Conservation (phyloP, 2,329 filamentous ascomycete species). For the Aspergillus udagawae region DNA sequence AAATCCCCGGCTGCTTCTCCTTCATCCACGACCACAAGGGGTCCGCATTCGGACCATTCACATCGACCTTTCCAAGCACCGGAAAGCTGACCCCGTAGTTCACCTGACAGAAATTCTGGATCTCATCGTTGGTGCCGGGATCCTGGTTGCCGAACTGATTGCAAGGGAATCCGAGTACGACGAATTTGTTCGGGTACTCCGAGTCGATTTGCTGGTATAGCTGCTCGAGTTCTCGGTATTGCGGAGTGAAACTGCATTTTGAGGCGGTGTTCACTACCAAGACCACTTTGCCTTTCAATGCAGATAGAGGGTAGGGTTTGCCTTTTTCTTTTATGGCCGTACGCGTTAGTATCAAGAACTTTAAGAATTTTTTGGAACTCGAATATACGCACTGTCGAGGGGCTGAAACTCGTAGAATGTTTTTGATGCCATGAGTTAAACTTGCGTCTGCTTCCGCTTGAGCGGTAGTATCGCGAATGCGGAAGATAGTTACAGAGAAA, state of each 20-base stretch:
- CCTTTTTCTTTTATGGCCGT: too few relatives aligned
- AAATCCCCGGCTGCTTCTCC: conserved; percentile 68
- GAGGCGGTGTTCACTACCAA: conserved; percentile 96
- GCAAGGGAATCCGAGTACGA: conserved; percentile 52
- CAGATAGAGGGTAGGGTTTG: conserved; percentile 61
- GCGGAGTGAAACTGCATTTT: conserved; percentile 97
- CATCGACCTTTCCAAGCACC: conserved; percentile 85
- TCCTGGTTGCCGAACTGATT: conserved; percentile 96
- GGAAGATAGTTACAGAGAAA: too few relatives aligned
- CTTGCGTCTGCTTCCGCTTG: too few relatives aligned
- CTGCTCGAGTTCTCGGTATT: too few relatives aligned
- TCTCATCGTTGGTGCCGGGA: conserved; percentile 75
- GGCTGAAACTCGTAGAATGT: too few relatives aligned
- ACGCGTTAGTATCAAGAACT: too few relatives aligned
- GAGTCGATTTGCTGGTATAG: too few relatives aligned
- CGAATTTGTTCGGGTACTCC: too few relatives aligned
- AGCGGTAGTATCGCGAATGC: too few relatives aligned
- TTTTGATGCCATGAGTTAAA: too few relatives aligned
- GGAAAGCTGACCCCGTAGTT: conserved; percentile 95
- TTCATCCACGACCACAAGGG: conserved; percentile 77
- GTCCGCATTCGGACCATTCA: conserved; percentile 79
- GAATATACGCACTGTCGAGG: too few relatives aligned
- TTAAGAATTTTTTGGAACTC: too few relatives aligned
- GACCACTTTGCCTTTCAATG: conserved; percentile 86
- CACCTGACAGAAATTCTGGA: conserved; percentile 79